Base-by-base conservation (phyloP, 306 rosid genomes). In the Arachis stenosperma region DNA sequence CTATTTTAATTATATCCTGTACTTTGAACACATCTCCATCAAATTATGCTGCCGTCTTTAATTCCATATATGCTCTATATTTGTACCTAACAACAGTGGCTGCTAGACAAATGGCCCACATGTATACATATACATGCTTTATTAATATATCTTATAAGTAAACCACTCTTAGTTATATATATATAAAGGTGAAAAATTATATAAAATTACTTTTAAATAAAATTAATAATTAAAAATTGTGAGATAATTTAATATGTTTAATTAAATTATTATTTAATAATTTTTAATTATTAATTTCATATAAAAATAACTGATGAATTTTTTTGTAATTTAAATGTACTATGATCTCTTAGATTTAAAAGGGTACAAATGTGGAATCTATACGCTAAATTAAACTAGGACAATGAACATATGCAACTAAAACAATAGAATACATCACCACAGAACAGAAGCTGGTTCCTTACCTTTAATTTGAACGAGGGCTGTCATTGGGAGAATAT, bases 401-500 rank as follows among this genome's bases (percentile, higher is more conserved):
- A 50, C 43, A 8, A 54, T 5, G 73, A 54, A 75, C 70, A 56
- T 59, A 52, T 71, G 48, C 81, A 46, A 56, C 50, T 61, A 42
- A 61, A 69, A 33, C 47, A 55, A 60, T 46, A 27, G 81, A 75
- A 78, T 61, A 75, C 61, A 84, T 73, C 74, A 65, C 27, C 37
- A 33, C 3, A 33, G 71, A 48, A 79, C 36, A 74, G 84, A 81
- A 86, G 90, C 75, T 55, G 85, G 78, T 84, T 89, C 85, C 75
- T 75, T 33, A 33, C 4, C 37, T 33, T 33, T 33, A 33, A 33
- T 33, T 81, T 55, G 77, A 78, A 48, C 44, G 71, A 65, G 77
- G 59, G 54, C 4, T 80, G 73, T 78, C 74, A 78, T 82, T 76
- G 55, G 47, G 82, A 73, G 82, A 83, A 84, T 79, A 76, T 76